A percentile compares a stretch with the other conserved stretches of the same genome.
Evolutionary conservation across 345 rosid genomes (phyloP).

Genomic region (Eucalyptus pumila): DNA sequence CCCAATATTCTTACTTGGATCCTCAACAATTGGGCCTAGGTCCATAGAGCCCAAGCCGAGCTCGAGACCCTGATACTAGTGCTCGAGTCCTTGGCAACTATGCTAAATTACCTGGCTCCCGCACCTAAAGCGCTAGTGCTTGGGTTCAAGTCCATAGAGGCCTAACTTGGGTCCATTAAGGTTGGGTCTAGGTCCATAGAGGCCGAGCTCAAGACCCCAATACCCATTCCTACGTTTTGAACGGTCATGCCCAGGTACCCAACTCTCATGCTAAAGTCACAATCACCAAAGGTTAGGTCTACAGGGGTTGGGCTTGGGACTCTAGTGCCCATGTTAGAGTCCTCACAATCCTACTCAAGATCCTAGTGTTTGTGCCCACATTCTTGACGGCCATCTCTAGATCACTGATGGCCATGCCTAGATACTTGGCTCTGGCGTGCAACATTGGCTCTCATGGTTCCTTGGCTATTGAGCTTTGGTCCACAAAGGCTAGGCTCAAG

Average conservation of each 20-base stretch:
- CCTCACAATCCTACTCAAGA: not conserved
- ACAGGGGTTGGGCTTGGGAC: not conserved
- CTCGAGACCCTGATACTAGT: accelerated
- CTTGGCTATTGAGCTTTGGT: not conserved
- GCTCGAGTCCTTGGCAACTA: not conserved
- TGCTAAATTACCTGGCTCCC: not conserved
- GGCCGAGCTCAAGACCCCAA: not conserved
- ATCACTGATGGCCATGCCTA: not conserved
- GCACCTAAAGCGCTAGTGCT: accelerated
- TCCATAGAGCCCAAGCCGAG: not conserved
- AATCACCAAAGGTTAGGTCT: not conserved
- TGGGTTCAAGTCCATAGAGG: not conserved
- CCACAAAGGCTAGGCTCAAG: not conserved
- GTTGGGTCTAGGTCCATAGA: not conserved
- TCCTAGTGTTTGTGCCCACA: no score
- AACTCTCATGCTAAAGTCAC: not conserved
- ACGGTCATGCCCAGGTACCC: not conserved
- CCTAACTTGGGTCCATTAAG: not conserved
- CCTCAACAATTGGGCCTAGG: not conserved
- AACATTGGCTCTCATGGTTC: not conserved
- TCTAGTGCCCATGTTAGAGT: not conserved
- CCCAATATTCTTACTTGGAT: no score
- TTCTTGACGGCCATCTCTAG: no score
- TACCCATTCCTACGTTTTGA: not conserved
- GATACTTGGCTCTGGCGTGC: not conserved